A percentile compares a stretch with the other conserved stretches of the same genome.
Evolutionary conservation across 2,329 filamentous ascomycete genomes (phyloP).

Genomic region (Sarocladium oryzae): DNA sequence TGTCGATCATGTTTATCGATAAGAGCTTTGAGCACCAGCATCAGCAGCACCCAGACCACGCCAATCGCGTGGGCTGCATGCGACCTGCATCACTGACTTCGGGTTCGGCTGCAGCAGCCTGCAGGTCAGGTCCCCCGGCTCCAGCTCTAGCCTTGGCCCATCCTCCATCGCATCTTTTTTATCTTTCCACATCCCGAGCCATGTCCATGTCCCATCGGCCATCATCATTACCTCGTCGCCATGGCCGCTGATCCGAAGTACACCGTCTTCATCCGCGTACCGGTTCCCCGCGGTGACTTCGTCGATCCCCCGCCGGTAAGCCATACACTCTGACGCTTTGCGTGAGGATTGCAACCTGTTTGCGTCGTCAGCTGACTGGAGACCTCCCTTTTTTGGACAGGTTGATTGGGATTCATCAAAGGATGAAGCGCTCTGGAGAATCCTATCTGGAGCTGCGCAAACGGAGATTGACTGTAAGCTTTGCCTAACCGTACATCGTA

Average conservation of each 20-base stretch:
- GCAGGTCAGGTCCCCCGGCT: constrained; percentile 6
- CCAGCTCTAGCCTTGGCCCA: constrained; percentile 1
- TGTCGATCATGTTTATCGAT: too few relatives aligned
- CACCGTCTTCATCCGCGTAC: constrained; percentile 83
- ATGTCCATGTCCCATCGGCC: not conserved
- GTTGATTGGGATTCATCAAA: constrained; percentile 84
- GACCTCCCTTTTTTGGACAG: constrained; percentile 40
- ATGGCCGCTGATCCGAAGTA: constrained; percentile 44
- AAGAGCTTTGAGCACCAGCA: not conserved
- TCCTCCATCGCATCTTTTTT: constrained; percentile 17
- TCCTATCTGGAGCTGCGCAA: constrained; percentile 75
- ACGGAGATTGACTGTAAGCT: constrained; percentile 78
- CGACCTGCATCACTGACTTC: constrained; percentile 2
- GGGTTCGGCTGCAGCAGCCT: constrained; percentile 6
- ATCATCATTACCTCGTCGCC: constrained; percentile 21
- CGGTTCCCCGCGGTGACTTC: constrained; percentile 80
- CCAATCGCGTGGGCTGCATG: not conserved
- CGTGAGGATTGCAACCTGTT: too few relatives aligned
- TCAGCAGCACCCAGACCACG: not conserved
- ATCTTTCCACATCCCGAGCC: constrained; percentile 10
- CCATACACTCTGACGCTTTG: constrained; percentile 12
- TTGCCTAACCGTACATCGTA: not conserved
- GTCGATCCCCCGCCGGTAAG: constrained; percentile 80
- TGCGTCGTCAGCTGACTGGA: too few relatives aligned
- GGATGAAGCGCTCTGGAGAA: constrained; percentile 83